Base-by-base conservation (phyloP, 139 green algal genomes). In the Chlorella sp. region DNA sequence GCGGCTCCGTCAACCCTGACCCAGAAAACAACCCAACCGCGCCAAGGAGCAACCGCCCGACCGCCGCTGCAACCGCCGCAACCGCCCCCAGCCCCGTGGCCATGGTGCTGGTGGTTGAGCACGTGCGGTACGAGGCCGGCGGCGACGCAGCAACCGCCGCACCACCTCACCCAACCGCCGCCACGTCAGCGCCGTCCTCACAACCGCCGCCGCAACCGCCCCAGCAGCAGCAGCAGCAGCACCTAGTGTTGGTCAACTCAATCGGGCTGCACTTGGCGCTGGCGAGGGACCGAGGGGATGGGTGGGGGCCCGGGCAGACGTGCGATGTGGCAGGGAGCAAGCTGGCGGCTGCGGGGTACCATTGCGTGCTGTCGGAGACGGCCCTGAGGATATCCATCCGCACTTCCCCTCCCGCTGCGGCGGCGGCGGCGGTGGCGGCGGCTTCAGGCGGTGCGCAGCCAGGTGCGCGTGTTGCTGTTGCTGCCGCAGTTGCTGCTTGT, bases 301-400 rank as follows among this genome's bases (percentile, higher is more conserved):
- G 76, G 32, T 83, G 74, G 71, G 49, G 31, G 1, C 67, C 72
- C 1, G 32, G 20, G 22, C 51, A 69, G 17, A 49, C 72, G 5
- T 29, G 49, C n/a, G 68, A 72, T n/a, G 35, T 76, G 31, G 60
- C 67, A 27, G 72, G 51, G 32, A 35, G 67, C 4, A 14, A 70
- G 62, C 69, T 85, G 72, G 62, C 73, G 67, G 32, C 61, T 24
- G 62, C 67, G 36, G 80, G 80, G 14, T 89, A 89, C 66, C 65
- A 75, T 49, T 82, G 79, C 36, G 29, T 89, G 2, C 72, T 76
- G 23, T 77, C 87, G 69, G 86, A 91, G 63, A 66, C 74, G 29
- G 34, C 64, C 2, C 29, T 77, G 35, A 49, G 51, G 42, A 10
- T 77, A 3, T 6, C 4, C 3, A 27, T 77, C 17, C 63, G 60